phyloP scores from a whole-genome alignment of 2,329 filamentous ascomycete species.

The Colletotrichum tropicicola region DNA sequence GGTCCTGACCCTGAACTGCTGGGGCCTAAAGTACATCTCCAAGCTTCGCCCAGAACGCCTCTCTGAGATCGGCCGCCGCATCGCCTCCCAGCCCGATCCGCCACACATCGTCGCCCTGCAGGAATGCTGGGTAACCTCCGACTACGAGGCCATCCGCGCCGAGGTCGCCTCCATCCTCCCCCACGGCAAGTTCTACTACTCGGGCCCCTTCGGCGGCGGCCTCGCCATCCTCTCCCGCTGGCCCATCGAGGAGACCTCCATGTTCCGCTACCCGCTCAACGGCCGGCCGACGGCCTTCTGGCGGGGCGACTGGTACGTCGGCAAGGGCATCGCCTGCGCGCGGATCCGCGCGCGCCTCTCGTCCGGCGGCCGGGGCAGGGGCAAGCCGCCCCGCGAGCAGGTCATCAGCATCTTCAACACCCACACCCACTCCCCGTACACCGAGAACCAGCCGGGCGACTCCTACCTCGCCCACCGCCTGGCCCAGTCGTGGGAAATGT shows the following conservation, averaged over 20 bases:
- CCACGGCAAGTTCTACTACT: conserved; percentile 92
- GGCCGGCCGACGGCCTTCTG: conserved; percentile 94
- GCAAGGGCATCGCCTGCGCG: conserved; percentile 90
- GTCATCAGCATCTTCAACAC: conserved; percentile 92
- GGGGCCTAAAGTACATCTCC: conserved; percentile 91
- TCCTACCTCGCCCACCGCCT: conserved; percentile 91
- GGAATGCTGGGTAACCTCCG: conserved; percentile 90
- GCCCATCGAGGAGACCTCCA: conserved; percentile 90
- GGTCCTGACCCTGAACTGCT: conserved; percentile 93
- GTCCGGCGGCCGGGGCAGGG: too few species aligned
- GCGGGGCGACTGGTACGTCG: conserved; percentile 95
- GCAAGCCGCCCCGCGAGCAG: too few species aligned
- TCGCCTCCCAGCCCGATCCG: conserved; percentile 72
- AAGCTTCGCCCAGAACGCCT: conserved; percentile 81
- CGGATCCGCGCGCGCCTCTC: conserved; percentile 57
- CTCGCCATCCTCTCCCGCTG: conserved; percentile 89
- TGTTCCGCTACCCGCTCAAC: conserved; percentile 90
- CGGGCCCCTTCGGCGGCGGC: conserved; percentile 88
- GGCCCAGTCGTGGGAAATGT: conserved; percentile 93
- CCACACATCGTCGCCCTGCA: conserved; percentile 93
- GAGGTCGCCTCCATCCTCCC: conserved; percentile 80
- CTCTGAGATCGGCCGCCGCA: conserved; percentile 81
- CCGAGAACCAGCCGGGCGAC: conserved; percentile 75
- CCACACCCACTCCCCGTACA: conserved; percentile 84
- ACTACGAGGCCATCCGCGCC: conserved; percentile 81